phyloP scores from a whole-genome alignment of 164 flowering plant genomes.

The Nymphaea colorata region DNA sequence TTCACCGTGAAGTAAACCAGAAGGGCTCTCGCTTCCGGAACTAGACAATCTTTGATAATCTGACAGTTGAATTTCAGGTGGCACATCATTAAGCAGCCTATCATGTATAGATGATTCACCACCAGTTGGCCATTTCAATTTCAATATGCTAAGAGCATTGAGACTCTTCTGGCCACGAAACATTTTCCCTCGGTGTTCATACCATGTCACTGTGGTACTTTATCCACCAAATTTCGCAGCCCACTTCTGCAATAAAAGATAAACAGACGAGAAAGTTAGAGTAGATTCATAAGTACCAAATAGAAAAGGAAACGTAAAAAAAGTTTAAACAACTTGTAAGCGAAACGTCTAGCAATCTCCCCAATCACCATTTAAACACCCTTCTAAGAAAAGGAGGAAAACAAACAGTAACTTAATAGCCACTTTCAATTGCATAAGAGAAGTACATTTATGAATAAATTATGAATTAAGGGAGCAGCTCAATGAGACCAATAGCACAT shows the following conservation, averaged over 20 bases:
- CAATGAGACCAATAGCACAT: too few species aligned
- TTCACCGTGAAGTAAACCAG: constrained; percentile 89
- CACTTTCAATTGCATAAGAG: too few species aligned
- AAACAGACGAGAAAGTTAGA: not conserved
- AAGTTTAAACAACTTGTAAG: too few species aligned
- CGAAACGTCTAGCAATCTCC: too few species aligned
- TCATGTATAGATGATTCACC: constrained; percentile 47
- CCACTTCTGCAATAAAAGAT: not conserved
- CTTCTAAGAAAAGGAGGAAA: too few species aligned
- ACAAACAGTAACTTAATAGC: too few species aligned
- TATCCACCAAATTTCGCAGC: not conserved
- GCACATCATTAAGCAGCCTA: constrained; percentile 46
- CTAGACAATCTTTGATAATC: constrained; percentile 59
- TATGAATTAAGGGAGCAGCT: too few species aligned
- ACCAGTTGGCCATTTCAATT: constrained; percentile 51
- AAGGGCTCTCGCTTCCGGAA: constrained; percentile 95
- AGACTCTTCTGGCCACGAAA: constrained; percentile 42
- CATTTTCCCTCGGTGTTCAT: constrained; percentile 34
- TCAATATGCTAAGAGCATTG: constrained; percentile 21
- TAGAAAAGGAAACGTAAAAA: too few species aligned
- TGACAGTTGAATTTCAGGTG: constrained; percentile 85
- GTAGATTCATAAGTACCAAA: too few species aligned
- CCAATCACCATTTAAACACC: too few species aligned
- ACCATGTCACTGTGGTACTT: not conserved
- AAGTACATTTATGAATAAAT: too few species aligned